Evolutionary conservation across 2,329 filamentous ascomycete genomes (phyloP).

Genomic region (Neonectria magnoliae): DNA sequence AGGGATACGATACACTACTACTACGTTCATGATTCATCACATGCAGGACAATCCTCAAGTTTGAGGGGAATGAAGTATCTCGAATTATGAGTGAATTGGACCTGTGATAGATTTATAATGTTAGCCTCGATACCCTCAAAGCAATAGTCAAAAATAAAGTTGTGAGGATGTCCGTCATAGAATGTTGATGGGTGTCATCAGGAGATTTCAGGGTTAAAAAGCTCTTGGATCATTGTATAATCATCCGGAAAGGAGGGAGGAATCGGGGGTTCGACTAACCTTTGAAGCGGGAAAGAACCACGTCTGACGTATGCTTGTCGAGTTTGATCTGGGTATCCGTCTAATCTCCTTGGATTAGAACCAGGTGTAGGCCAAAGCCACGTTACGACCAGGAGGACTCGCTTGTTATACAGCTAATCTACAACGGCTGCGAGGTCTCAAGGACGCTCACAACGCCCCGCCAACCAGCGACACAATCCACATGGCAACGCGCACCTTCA

Average conservation of each 20-base stretch:
- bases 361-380: constrained; percentile 2
- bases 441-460: constrained; percentile 74
- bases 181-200: constrained; percentile 69
- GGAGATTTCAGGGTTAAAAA: constrained; percentile 74
- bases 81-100: constrained; percentile 15
- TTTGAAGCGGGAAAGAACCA: constrained; percentile 38
- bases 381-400: not conserved
- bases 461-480: constrained; percentile 90
- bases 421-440: constrained; percentile 20
- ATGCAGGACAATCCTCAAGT: not conserved
- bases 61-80: not conserved
- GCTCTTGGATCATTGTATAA: constrained; percentile 68
- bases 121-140: constrained; percentile 54
- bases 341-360: too few species aligned
- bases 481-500: constrained; percentile 90
- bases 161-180: constrained; percentile 60
- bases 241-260: constrained; percentile 55
- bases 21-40: not conserved
- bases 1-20: constrained; percentile 13
- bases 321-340: too few species aligned
- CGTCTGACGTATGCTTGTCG: not conserved
- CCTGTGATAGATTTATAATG: constrained; percentile 31
- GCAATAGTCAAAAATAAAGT: constrained; percentile 33
- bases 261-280: constrained; percentile 54
- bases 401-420: constrained; percentile 28